Base-by-base conservation (phyloP, 768 basidiomycete genomes). In the Postia placenta region DNA sequence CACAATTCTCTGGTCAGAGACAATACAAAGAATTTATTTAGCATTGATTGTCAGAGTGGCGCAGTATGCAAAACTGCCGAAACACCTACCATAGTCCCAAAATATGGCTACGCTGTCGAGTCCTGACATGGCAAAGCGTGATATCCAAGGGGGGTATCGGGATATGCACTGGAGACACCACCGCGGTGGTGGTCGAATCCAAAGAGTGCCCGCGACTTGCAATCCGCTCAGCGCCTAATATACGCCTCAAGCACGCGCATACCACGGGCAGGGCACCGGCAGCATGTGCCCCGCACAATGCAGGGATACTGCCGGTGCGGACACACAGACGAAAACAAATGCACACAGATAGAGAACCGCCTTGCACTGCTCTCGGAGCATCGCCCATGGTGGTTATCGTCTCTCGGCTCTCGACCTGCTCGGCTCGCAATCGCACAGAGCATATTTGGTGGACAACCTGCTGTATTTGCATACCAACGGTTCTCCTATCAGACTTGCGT, bases 81-180 rank as follows among this genome's bases (percentile, higher is more conserved):
- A 12, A 33, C 9, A 53, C 66, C 27, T 27, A 71, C 71, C 70
- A 49, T 68, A 74, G 48, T 74, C 71, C 72, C 72, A 74, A 45
- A 73, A 71, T 4, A 72, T 61, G 5, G 64, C 66, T 15, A 69
- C 64, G 24, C 52, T 53, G 19, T 36, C 14, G 9, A 44, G 11
- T 23, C 17, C 27, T 15, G 44, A 26, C 42, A 43, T 41, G 19
- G 19, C 25, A 19, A 24, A 22, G 20, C 40, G 22, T 9, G 9
- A 35, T 23, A 11, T 17, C 7, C 17, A 22, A 5, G 17, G 23
- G 5, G 17, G 24, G 4, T 19, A 5, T 19, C 40, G 7, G 23
- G 40, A 22, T 23, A 41, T 5, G 20, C n/a, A 14, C 40, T 12
- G 40, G 23, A 25, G 25, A 24, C 25, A 26, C 3, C 7, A 33